Base-by-base conservation (phyloP, 2,329 filamentous ascomycete genomes). In the Saccharata proteae region DNA sequence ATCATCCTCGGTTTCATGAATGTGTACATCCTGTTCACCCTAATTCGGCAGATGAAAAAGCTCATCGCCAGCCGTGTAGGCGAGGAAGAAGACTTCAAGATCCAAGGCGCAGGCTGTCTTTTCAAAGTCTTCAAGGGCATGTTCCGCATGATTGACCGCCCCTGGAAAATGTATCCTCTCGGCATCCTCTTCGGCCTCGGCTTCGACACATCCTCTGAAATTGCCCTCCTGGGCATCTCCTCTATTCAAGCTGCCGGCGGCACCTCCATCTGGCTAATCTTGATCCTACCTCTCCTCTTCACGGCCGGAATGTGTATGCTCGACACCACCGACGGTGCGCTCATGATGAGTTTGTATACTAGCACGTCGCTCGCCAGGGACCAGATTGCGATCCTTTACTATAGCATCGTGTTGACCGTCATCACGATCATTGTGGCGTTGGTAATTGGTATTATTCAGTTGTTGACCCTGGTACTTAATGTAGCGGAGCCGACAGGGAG, bases 131-230 rank as follows among this genome's bases (percentile, higher is more conserved):
- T 94, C 32, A 74, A 79, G 36, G 71, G 65, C 38, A 65, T 92
- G 38, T 94, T 96, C 57, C 74, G 72, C 24, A 61, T 92, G 15
- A 71, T 77, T 44, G 67, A 77, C 43, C 56, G 71, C 4, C 80
- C 82, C 0, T 96, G 88, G 88, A 96, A 96, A 55, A 93, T 93
- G 85, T 90, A 92, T 43, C 85, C 84, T 0, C 62, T 93, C 0
- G 88, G 88, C 0, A 67, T 96, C 0, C 61, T 96, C 4, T 96
- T 65, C 35, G 90, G 88, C 0, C 65, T 96, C 0, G 90, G 88
- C 0, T 96, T 98, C 51, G 90, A 96, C 51, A 96, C 90, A 0
- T 92, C 81, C 23, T 93, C 83, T 6, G 88, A 98, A 54, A 82
- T 96, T 46, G 88, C 90, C 0, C 68, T 98, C 6, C 59, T 98